Evolutionary conservation across 306 rosid species (phyloP), one percentile per base, ranked within the genome.

Genomic region (Acacia acuminata): DNA sequence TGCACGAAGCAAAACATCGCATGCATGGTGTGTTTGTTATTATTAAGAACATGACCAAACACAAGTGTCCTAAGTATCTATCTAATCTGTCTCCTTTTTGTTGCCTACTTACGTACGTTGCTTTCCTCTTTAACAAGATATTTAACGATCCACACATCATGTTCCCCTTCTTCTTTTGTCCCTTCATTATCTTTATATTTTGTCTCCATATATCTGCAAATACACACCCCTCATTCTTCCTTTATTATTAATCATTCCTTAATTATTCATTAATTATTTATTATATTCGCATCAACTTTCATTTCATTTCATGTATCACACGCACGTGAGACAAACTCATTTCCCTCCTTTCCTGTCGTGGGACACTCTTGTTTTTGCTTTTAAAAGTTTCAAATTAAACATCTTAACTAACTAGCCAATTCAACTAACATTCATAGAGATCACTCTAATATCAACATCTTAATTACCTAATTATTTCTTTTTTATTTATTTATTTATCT

Each of bases 1-100:
- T 77, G 91, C 89, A 77, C 85, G 75, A 66, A 60, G 68, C 89
- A 73, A 88, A 87, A 86, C 97, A 90, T 83, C 87, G 84, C 96
- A 88, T 86, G 97, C 88, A 80, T 79, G 79, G 43, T 85, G 5
- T 92, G 85, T 87, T 87, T 81, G 56, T 79, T 81, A 51, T 48
- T 77, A 56, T 64, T 64, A 27, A 10, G 13, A 24, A 60, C 15
- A 12, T n/a, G 87, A 48, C 87, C 94, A 20, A 84, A 86, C 87
- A 86, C 87, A 88, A 88, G 77, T 77, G 78, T 58, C 65, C 90
- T 87, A 90, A 79, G 84, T 87, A 75, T 76, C 88, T 75, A 85
- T 92, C 93, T 83, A 84, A 79, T 88, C 92, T 81, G 92, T 86
- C 92, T 64, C 78, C 82, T 84, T 81, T 74, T 40, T 75, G 80